These are phyloP conservation scores for Setomelanomma holmii DNA, from an alignment of 2,329 filamentous ascomycete genomes.

Conservation along the genomic window DNA sequence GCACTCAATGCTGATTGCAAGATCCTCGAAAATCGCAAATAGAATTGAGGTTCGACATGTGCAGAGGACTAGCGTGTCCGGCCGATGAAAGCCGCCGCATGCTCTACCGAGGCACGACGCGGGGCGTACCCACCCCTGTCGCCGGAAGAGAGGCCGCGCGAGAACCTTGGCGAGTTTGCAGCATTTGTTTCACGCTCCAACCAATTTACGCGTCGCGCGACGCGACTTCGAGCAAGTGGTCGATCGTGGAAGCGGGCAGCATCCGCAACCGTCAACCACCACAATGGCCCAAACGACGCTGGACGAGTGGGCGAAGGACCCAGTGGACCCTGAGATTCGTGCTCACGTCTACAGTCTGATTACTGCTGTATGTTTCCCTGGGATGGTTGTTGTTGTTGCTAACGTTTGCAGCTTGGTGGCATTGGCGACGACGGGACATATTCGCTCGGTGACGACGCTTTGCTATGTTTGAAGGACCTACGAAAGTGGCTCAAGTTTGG, in stretches of 20 bases:
- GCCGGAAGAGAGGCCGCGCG: background rate
- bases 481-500: constrained; percentile 95
- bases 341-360: constrained; percentile 93
- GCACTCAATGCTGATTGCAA: background rate
- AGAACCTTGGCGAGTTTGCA: constrained; percentile 31
- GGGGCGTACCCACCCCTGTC: background rate
- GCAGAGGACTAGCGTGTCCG: constrained; percentile 1
- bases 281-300: constrained; percentile 48
- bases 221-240: constrained; percentile 1
- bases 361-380: constrained; percentile 72
- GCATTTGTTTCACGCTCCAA: constrained; percentile 20
- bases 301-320: constrained; percentile 54
- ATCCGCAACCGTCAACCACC: constrained; percentile 30
- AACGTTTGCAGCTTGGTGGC: constrained; percentile 76
- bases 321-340: constrained; percentile 87
- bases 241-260: background rate
- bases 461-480: constrained; percentile 90
- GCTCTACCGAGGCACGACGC: constrained; percentile 26
- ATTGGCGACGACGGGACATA: constrained; percentile 83
- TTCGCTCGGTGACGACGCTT: constrained; percentile 88
- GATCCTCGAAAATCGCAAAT: background rate
- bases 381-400: constrained; percentile 9
- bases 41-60: constrained; percentile 1
- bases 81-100: constrained; percentile 35
- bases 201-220: constrained; percentile 42